Conservation (phyloP, 1,139 yeast genomes). For the Kurtzmaniella quercitrusa region DNA sequence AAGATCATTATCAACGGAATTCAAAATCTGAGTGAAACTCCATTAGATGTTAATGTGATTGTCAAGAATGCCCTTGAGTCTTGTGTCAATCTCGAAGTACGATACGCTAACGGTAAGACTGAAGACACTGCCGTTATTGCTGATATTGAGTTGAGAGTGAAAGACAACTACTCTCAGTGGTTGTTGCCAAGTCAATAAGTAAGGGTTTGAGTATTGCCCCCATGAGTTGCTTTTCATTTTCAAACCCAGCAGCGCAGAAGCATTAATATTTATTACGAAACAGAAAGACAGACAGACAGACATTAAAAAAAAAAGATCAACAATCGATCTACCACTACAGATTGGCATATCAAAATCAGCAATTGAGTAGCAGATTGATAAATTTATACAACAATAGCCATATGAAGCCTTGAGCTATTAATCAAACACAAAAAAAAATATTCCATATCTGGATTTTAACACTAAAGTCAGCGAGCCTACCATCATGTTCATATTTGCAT, state of each 20-base stretch:
- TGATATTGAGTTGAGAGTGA: constrained; percentile 40
- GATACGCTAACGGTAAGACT: constrained; percentile 25
- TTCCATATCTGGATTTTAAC: neutral
- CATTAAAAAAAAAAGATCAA: neutral
- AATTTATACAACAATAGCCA: neutral
- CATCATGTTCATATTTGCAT: neutral
- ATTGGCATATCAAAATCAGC: no score
- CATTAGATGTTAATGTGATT: constrained; percentile 15
- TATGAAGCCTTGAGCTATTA: no score
- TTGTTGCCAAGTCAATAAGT: constrained; percentile 21
- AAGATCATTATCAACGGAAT: constrained; percentile 47
- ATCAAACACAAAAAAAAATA: no score
- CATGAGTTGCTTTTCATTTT: neutral
- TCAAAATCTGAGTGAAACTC: constrained; percentile 27
- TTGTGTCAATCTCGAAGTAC: constrained; percentile 39
- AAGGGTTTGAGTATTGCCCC: neutral
- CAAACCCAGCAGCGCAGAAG: neutral
- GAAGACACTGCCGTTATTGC: constrained; percentile 23
- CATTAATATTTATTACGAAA: neutral
- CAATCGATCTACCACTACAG: neutral
- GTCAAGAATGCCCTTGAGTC: constrained; percentile 23
- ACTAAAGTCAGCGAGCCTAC: neutral
- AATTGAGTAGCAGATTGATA: neutral
- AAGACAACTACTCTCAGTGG: constrained; percentile 42
- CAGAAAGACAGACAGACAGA: neutral